Base-by-base conservation (phyloP, 306 rosid genomes). In the Cajanus cajan region DNA sequence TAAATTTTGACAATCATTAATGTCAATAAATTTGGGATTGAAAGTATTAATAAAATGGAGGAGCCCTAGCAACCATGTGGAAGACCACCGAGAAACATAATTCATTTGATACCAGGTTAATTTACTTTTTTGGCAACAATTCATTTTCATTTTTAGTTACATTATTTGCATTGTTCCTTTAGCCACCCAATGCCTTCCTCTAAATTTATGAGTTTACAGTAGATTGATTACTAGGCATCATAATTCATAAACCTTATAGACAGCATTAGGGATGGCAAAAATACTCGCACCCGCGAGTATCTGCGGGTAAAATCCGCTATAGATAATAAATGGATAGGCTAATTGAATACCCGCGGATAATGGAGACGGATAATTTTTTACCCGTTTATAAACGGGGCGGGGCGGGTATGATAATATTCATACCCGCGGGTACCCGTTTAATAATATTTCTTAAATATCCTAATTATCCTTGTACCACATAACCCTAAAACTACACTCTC, bases 1-100 rank as follows among this genome's bases (percentile, higher is more conserved):
- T 47, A 68, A 68, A 61, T 68, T 44, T 81, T 47, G 59, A 52
- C 55, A 76, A 71, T 59, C 48, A 50, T 68, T 50, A 59, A 21
- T 41, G 47, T 45, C 25, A 34, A 73, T 51, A 50, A 62, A 45
- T 67, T 50, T 24, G 48, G 31, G 51, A 31, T 41, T 51, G 59
- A 52, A 74, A 34, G 25, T 39, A 80, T 62, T 72, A 33, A 70
- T 48, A 80, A 65, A 33, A 39, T 47, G 25, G 50, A 36, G 62
- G 68, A 67, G 14, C 37, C 36, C 80, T 13, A 24, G 62, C 34
- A 19, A 72, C 19, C 55, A 31, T 8, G 55, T 33, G 36, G 74
- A 51, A 77, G 37, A 77, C 54, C 33, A 71, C 64, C 52, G 41
- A 40, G 78, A 77, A 77, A 71, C 2, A 50, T 34, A 16, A 61